Conservation (phyloP, 2,329 filamentous ascomycete genomes). For the Curvularia spicifera region DNA sequence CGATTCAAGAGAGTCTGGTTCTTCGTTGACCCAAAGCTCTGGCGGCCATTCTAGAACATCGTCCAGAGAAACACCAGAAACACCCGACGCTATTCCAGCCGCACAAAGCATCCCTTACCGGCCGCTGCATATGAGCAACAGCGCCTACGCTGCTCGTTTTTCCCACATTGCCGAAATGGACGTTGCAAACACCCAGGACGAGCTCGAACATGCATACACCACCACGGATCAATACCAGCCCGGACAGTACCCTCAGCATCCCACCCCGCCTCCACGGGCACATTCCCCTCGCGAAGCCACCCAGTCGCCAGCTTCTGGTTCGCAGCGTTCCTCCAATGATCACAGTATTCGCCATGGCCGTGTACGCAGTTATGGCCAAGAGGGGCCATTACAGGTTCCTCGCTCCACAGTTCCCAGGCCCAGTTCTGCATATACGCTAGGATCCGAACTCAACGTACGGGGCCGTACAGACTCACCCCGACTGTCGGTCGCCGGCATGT, state of each 20-base stretch:
- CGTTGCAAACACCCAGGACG: conserved; percentile 35
- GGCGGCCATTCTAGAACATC: conserved; percentile 45
- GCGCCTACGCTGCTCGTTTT: conserved; percentile 40
- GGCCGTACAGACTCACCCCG: conserved; percentile 65
- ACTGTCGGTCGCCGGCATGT: conserved; percentile 55
- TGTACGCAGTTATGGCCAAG: conserved; percentile 41
- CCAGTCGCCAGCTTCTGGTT: conserved; percentile 37
- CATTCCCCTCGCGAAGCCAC: conserved; percentile 34
- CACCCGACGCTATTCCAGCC: conserved; percentile 32
- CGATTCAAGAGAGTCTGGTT: conserved; percentile 44
- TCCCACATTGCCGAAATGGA: conserved; percentile 45
- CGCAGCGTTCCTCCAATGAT: conserved; percentile 41
- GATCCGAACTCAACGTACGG: conserved; percentile 70
- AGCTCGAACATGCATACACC: conserved; percentile 29
- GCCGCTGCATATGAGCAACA: conserved; percentile 44
- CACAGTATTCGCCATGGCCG: conserved; percentile 36
- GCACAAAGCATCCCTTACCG: conserved; percentile 45
- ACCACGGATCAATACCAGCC: conserved; percentile 19
- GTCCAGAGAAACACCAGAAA: conserved; percentile 45
- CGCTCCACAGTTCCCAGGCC: conserved; percentile 71
- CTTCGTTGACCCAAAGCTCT: conserved; percentile 43
- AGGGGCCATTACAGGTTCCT: conserved; percentile 50
- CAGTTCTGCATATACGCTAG: conserved; percentile 75
- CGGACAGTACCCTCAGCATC: conserved; percentile 26
- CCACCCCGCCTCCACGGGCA: conserved; percentile 34